Evolutionary conservation across 2,329 filamentous ascomycete species (phyloP).

Genomic region (Truncatella angustata): DNA sequence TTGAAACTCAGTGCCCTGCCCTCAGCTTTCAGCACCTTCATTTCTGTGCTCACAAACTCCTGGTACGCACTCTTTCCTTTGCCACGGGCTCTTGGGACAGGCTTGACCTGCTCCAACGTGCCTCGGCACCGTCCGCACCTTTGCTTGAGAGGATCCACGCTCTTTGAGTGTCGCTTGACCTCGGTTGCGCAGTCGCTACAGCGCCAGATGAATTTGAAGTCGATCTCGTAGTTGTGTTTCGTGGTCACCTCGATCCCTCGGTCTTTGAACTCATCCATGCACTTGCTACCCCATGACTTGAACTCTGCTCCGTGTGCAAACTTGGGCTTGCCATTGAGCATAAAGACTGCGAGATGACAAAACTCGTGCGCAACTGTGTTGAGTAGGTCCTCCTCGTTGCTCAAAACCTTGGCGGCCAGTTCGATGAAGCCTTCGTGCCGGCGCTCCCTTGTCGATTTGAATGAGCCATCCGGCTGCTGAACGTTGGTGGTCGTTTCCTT

Average conservation of each 20-base stretch:
- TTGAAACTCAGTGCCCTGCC: constrained; percentile 46
- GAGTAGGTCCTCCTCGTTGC: constrained; percentile 71
- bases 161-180: constrained; percentile 83
- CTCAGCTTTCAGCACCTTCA: constrained; percentile 22
- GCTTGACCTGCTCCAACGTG: constrained; percentile 73
- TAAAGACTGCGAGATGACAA: constrained; percentile 90
- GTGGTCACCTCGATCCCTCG: constrained; percentile 78
- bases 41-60: constrained; percentile 35
- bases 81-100: constrained; percentile 57
- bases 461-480: constrained; percentile 27
- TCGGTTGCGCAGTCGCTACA: constrained; percentile 68
- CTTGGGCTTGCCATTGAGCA: constrained; percentile 72
- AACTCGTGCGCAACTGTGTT: constrained; percentile 97
- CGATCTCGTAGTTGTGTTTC: constrained; percentile 85
- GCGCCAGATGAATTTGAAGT: constrained; percentile 88
- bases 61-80: constrained; percentile 48
- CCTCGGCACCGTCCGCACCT: constrained; percentile 77
- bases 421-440: constrained; percentile 77
- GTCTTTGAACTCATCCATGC: constrained; percentile 53
- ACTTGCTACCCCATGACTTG: constrained; percentile 67
- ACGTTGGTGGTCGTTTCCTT: constrained; percentile 43
- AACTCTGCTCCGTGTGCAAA: constrained; percentile 84
- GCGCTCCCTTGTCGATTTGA: constrained; percentile 31
- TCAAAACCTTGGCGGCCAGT: constrained; percentile 83
- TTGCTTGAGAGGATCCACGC: constrained; percentile 70